phyloP scores from a whole-genome alignment of 805 yeast genomes.

The Cyberlindnera galapagoensis region DNA sequence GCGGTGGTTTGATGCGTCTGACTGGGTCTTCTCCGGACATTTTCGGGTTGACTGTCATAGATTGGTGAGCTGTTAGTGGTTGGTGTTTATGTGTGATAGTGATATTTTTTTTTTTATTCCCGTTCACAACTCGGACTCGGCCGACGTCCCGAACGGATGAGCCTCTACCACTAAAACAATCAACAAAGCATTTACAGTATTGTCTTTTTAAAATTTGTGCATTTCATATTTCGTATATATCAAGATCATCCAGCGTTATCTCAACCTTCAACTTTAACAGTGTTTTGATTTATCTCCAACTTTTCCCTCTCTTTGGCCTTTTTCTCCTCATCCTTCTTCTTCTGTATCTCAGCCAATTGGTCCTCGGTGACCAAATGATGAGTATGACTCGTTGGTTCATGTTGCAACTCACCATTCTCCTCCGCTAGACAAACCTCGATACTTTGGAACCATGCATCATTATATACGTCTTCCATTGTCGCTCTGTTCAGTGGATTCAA shows the following conservation, averaged over 20 bases:
- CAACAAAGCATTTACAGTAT: too few relatives aligned
- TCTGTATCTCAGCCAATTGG: conserved; percentile 40
- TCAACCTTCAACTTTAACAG: conserved; percentile 18
- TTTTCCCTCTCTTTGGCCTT: conserved; percentile 22
- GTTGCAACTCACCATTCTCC: conserved; percentile 20
- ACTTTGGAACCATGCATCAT: conserved; percentile 49
- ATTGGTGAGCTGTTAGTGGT: too few relatives aligned
- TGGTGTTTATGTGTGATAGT: too few relatives aligned
- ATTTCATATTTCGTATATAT: too few relatives aligned
- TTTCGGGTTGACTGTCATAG: not conserved
- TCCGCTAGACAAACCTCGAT: conserved; percentile 47
- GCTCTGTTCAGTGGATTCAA: conserved; percentile 54
- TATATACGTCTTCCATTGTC: conserved; percentile 46
- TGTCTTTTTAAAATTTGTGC: too few relatives aligned
- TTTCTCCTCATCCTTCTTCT: conserved; percentile 27
- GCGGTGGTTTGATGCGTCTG: conserved; percentile 4
- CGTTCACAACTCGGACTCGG: not conserved
- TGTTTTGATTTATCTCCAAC: conserved; percentile 6
- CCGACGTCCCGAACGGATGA: too few relatives aligned
- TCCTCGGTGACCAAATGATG: conserved; percentile 70
- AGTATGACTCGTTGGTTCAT: conserved; percentile 36
- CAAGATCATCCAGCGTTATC: too few relatives aligned
- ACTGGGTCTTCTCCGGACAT: not conserved
- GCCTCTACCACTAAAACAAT: too few relatives aligned
- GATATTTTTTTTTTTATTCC: not conserved